Evolutionary conservation across 345 rosid genomes (phyloP).

Genomic region (Litchi chinensis): DNA sequence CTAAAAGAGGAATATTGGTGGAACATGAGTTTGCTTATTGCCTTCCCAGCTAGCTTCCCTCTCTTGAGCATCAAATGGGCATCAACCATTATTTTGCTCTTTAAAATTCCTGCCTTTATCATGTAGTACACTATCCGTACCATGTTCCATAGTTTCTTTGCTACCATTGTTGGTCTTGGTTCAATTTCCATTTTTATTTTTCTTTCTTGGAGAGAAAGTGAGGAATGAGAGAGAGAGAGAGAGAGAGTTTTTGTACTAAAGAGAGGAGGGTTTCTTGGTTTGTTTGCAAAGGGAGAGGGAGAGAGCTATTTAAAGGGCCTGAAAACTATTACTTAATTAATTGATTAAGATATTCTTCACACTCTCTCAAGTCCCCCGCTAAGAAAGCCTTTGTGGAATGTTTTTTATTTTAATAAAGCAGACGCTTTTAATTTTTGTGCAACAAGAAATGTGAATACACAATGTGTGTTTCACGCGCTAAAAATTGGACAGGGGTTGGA

Average conservation of each 20-base stretch:
- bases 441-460: neutral
- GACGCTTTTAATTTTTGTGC: neutral
- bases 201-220: neutral
- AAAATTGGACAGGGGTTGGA: neutral
- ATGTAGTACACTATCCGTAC: slow-evolving; percentile 51
- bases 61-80: slow-evolving; percentile 56
- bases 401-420: neutral
- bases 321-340: slow-evolving; percentile 31
- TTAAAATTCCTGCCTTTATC: slow-evolving; percentile 54
- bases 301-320: slow-evolving; percentile 51
- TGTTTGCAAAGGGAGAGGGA: slow-evolving; percentile 18
- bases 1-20: slow-evolving; percentile 58
- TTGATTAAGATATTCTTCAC: neutral
- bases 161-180: slow-evolving; percentile 43
- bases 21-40: slow-evolving; percentile 49
- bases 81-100: slow-evolving; percentile 59
- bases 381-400: neutral
- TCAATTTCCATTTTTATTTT: slow-evolving; percentile 45
- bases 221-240: neutral
- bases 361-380: neutral
- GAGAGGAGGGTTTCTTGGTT: slow-evolving; percentile 1
- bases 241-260: neutral
- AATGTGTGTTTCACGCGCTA: slow-evolving; percentile 17
- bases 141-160: slow-evolving; percentile 58
- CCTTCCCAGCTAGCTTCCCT: slow-evolving; percentile 59